A percentile compares a stretch with the other conserved stretches of the same genome.
Evolutionary conservation across 805 yeast species (phyloP).

Genomic region (Scheffersomyces coipomensis): DNA sequence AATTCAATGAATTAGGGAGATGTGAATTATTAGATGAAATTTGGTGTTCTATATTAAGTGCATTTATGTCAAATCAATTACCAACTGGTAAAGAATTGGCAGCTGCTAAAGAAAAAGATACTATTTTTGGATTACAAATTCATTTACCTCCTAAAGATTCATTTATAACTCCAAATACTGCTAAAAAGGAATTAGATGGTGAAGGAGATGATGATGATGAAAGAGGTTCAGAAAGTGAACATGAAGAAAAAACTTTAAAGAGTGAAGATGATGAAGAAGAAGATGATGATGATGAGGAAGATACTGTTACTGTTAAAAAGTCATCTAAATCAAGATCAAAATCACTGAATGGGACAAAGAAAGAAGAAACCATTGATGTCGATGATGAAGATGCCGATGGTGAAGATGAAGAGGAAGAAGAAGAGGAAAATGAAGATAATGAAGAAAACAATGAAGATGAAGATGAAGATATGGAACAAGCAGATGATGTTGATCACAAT

Average conservation of each 20-base stretch:
- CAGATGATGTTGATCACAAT: conserved; percentile 30
- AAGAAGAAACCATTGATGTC: conserved; percentile 6
- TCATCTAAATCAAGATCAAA: conserved; percentile 7
- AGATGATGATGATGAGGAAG: conserved; percentile 23
- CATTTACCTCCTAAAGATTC: conserved; percentile 27
- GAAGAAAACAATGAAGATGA: conserved; percentile 12
- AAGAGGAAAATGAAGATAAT: conserved; percentile 16
- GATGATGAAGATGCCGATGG: conserved; percentile 18
- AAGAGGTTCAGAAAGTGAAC: conserved; percentile 25
- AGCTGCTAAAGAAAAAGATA: conserved; percentile 33
- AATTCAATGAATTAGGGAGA: conserved; percentile 38
- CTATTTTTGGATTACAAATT: conserved; percentile 29
- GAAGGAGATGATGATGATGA: conserved; percentile 16
- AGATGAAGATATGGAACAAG: conserved; percentile 18
- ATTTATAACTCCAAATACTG: conserved; percentile 17
- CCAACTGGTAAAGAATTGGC: conserved; percentile 24
- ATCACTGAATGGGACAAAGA: background rate
- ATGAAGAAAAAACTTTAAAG: conserved; percentile 17
- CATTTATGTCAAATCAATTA: conserved; percentile 44
- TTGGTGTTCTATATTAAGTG: conserved; percentile 62
- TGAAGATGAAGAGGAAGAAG: conserved; percentile 22
- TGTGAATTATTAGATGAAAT: conserved; percentile 63
- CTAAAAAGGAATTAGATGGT: conserved; percentile 14
- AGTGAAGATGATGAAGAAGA: conserved; percentile 22
- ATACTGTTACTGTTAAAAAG: conserved; percentile 19